Evolutionary conservation across 208 protist genomes (phyloP), one percentile per base, ranked within the genome.

Genomic region (Phytomonas sp.): DNA sequence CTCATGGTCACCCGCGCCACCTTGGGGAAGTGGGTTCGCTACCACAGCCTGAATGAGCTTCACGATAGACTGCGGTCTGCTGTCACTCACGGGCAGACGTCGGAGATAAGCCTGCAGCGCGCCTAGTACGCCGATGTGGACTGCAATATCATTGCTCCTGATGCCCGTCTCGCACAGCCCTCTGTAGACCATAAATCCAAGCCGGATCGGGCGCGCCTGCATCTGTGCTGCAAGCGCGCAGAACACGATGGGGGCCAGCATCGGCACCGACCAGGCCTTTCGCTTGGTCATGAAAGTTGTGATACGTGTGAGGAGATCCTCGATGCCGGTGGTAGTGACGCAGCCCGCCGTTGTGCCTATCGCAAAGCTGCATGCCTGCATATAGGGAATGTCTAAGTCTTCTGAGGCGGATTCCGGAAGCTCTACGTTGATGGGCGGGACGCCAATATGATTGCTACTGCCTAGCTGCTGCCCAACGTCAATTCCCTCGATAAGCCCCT

Each of bases 111-210:
- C 79, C 46, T 75, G 72, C 60, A 93, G 73, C 0, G 84, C 76
- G 0, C 78, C 77, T 62, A 93, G 56, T 40, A 85, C 75, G 65
- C 82, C 84, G 33, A 79, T 72, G 36, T 76, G 80, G 33, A 86
- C 73, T 8, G 20, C 71, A 13, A 69, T 64, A 53, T 76, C 77
- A 11, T 32, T 62, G 63, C 70, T 79, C 37, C 67, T 59, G 17
- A 78, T 60, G 43, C 80, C 73, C 8, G 80, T 60, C 23, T 76
- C 46, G 40, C 80, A 82, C 20, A 93, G 77, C 66, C 70, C 83
- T 53, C 83, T 75, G 66, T 79, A 88, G 9, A 91, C 83, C 17
- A 70, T 68, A 70, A 89, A 89, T 65, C 85, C 88, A 20, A 88
- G 73, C 13, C 74, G 75, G 67, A 91, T 85, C 51, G 85, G 82